Evolutionary conservation across 169 alveolate species (phyloP).

Genomic region (Eimeria acervulina): DNA sequence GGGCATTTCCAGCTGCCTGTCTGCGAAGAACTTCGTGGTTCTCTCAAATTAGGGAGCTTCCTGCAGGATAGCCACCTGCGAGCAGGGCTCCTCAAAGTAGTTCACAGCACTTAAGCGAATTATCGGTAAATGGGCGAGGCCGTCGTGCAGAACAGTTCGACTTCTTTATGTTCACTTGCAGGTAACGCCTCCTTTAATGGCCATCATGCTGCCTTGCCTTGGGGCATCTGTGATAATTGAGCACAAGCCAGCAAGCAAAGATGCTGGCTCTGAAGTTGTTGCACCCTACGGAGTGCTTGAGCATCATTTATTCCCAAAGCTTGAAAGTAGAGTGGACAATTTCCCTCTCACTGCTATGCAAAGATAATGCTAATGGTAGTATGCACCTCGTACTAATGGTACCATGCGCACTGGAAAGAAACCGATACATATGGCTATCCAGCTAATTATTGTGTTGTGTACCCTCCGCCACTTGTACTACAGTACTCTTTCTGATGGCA

Average conservation of each 20-base stretch:
- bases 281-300: no score
- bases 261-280: no score
- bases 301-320: no score
- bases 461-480: not conserved
- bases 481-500: not conserved
- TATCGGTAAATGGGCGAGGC: not conserved
- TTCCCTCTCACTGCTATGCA: no score
- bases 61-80: no score
- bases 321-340: no score
- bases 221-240: not conserved
- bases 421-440: not conserved
- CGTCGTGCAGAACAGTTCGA: not conserved
- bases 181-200: not conserved
- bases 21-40: not conserved
- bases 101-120: not conserved
- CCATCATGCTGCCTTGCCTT: not conserved
- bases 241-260: no score
- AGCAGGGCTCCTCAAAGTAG: no score
- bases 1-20: not conserved
- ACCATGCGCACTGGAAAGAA: not conserved
- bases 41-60: no score
- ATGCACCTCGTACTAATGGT: not conserved
- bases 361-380: not conserved
- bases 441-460: not conserved
- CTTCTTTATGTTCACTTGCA: not conserved